Percentiles rank a stretch among this genome's conserved stretches.
phyloP scores from a whole-genome alignment of 1,284 basidiomycete species.

The Irpex rosettiformis region DNA sequence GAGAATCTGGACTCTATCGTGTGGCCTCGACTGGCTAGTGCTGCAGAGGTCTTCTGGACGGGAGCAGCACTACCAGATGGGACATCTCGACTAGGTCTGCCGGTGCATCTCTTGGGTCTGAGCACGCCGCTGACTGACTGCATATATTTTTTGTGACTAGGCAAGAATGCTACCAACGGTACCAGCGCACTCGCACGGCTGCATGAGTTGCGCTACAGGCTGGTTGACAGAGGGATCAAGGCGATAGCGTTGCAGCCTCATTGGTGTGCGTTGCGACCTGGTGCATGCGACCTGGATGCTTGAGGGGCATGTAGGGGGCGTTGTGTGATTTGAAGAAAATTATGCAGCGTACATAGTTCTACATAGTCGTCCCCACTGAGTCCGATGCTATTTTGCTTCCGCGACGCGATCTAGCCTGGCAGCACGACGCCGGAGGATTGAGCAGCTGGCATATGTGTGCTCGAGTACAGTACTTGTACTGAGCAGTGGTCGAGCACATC shows the following conservation, averaged over 20 bases:
- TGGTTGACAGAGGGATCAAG: conserved; percentile 62
- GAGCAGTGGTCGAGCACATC: too few species aligned
- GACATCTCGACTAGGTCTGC: conserved; percentile 19
- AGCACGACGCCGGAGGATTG: neutral
- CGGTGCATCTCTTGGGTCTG: neutral
- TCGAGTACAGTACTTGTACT: neutral
- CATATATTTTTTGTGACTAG: conserved; percentile 6
- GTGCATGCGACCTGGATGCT: conserved; percentile 43
- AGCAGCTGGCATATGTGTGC: neutral
- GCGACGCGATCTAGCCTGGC: conserved; percentile 1
- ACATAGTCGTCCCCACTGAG: neutral
- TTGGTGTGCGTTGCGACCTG: conserved; percentile 75
- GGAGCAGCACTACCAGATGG: conserved; percentile 39
- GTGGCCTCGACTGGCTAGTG: conserved; percentile 76
- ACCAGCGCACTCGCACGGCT: conserved; percentile 66
- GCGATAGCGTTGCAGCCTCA: conserved; percentile 74
- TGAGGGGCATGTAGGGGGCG: neutral
- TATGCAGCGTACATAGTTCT: neutral
- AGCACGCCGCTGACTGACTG: neutral
- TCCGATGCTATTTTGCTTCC: neutral
- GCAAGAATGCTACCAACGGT: conserved; percentile 38
- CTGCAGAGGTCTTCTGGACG: conserved; percentile 81
- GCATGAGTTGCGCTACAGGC: conserved; percentile 68
- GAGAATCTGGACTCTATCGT: conserved; percentile 67
- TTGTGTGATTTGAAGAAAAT: neutral